phyloP scores from a whole-genome alignment of 2,329 filamentous ascomycete genomes.

The Diaporthe destruens region DNA sequence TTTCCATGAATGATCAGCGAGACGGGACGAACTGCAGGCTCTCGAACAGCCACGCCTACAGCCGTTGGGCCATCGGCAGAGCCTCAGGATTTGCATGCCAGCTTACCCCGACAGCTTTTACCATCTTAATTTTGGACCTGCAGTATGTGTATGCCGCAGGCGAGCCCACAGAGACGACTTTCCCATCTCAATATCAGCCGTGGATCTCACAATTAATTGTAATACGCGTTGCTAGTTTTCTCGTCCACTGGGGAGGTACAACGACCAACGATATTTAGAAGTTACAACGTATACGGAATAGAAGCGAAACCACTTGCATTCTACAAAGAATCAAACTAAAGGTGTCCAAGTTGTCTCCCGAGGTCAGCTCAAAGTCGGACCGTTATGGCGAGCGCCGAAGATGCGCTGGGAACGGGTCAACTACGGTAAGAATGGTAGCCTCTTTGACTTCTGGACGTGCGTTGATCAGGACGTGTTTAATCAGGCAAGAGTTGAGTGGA shows the following conservation, averaged over 20 bases:
- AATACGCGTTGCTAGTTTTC: no score
- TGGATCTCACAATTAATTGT: no score
- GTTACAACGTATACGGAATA: no score
- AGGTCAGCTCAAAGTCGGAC: no score
- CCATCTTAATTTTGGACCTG: no score
- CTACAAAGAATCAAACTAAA: neutral
- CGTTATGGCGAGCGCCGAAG: neutral
- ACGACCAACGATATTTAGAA: accelerated
- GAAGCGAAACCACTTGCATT: no score
- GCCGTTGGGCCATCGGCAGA: neutral
- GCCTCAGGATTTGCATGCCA: neutral
- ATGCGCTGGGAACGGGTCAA: constrained; percentile 2
- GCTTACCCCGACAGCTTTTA: neutral
- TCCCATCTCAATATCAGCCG: no score
- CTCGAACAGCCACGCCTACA: neutral
- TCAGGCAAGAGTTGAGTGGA: constrained; percentile 37
- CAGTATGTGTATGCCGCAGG: neutral
- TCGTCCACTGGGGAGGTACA: no score
- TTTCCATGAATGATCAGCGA: neutral
- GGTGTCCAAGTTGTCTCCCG: no score
- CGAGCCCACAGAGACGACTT: neutral
- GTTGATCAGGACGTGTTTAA: neutral
- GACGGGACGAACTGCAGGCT: neutral
- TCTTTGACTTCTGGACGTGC: neutral
- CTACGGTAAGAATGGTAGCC: neutral